Evolutionary conservation across 2,329 filamentous ascomycete species (phyloP).

Genomic region (Penicillium janthinellum): DNA sequence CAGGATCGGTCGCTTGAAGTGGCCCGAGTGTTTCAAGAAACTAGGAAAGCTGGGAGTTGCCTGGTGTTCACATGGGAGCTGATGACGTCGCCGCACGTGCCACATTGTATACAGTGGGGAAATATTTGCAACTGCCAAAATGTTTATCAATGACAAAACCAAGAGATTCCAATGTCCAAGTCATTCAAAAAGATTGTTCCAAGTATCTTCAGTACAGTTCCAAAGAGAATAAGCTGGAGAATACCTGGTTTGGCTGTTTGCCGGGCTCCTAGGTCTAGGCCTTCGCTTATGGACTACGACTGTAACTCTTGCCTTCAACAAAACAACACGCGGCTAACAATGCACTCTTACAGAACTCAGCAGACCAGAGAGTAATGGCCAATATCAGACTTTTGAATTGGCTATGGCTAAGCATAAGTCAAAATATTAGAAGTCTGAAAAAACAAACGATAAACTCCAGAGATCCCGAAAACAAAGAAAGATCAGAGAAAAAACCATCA

Average conservation of each 20-base stretch:
- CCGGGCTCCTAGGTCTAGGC: no score
- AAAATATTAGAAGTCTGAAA: background rate
- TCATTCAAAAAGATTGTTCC: no score
- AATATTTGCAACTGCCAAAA: no score
- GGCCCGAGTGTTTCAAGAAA: background rate
- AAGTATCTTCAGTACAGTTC: no score
- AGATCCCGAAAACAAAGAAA: background rate
- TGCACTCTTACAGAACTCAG: background rate
- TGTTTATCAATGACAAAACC: background rate
- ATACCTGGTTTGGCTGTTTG: no score
- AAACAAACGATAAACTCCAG: background rate
- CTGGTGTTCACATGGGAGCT: constrained; percentile 21
- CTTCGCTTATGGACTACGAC: no score
- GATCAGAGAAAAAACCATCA: background rate
- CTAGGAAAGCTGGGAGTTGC: constrained; percentile 10
- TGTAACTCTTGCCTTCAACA: background rate
- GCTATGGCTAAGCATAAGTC: background rate
- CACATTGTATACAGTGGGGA: constrained; percentile 1
- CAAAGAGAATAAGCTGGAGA: no score
- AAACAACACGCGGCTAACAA: background rate
- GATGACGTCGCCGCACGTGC: constrained; percentile 44
- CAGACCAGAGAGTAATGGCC: background rate
- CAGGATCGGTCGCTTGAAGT: constrained; percentile 2
- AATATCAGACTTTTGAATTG: background rate
- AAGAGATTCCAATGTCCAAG: no score